A percentile compares a stretch with the other conserved stretches of the same genome.
These are phyloP conservation scores for Omphalea diandra DNA, from an alignment of 441 rosid species.

Conservation along the genomic window DNA sequence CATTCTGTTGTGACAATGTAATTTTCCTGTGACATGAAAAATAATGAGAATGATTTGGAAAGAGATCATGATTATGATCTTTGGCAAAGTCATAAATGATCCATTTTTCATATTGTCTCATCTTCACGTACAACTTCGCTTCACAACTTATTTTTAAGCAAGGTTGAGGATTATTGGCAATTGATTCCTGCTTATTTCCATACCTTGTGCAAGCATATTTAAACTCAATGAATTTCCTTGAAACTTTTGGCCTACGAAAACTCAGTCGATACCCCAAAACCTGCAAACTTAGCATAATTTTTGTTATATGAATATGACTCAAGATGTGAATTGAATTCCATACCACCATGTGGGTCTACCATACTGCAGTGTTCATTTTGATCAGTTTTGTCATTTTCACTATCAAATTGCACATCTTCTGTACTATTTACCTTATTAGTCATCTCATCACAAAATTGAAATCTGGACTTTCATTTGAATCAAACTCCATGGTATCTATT, in stretches of 20 bases:
- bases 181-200: background rate
- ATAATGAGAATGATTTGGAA: background rate
- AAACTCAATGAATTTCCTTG: background rate
- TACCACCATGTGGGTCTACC: too few relatives aligned
- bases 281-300: too few relatives aligned
- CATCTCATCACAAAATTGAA: too few relatives aligned
- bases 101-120: background rate
- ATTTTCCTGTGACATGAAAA: background rate
- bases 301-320: too few relatives aligned
- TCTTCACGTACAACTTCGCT: background rate
- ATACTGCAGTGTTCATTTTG: too few relatives aligned
- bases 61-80: background rate
- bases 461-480: too few relatives aligned
- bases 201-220: background rate
- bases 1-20: background rate
- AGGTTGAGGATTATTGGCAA: background rate
- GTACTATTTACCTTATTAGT: too few relatives aligned
- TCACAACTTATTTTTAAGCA: background rate
- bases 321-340: too few relatives aligned
- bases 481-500: too few relatives aligned
- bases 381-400: too few relatives aligned
- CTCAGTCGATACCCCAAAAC: background rate
- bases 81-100: too few relatives aligned
- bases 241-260: background rate
- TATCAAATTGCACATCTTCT: too few relatives aligned